A percentile compares a stretch with the other conserved stretches of the same genome.
Evolutionary conservation across 768 basidiomycete genomes (phyloP).

Genomic region (Lentinula guzmanii): DNA sequence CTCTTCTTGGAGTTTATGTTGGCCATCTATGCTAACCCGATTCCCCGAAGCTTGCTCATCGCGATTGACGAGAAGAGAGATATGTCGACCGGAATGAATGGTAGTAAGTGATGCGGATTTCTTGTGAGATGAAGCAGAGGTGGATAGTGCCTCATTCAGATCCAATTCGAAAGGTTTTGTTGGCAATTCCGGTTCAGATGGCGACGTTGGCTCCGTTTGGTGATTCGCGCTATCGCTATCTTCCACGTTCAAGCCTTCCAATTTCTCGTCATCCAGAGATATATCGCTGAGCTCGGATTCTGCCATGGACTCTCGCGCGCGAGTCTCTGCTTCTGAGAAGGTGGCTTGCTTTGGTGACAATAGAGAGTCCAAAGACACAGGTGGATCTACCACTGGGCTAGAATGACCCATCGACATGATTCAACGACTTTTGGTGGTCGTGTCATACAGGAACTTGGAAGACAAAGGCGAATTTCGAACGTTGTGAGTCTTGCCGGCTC

Average conservation of each 20-base stretch:
- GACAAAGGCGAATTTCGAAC: neutral
- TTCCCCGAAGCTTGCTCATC: conserved; percentile 33
- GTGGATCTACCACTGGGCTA: conserved; percentile 3
- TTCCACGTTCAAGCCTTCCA: neutral
- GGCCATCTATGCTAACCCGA: conserved; percentile 54
- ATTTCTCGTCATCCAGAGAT: conserved; percentile 42
- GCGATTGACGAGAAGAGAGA: conserved; percentile 50
- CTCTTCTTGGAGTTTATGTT: conserved; percentile 70
- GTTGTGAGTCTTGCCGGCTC: too few species aligned
- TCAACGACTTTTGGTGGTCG: neutral
- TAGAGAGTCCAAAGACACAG: conserved; percentile 36
- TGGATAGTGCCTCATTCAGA: neutral
- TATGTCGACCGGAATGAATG: conserved; percentile 43
- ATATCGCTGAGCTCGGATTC: conserved; percentile 65
- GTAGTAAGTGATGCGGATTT: conserved; percentile 60
- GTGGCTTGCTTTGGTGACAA: conserved; percentile 40
- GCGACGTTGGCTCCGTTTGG: neutral
- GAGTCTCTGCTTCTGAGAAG: conserved; percentile 17
- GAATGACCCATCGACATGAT: conserved; percentile 14
- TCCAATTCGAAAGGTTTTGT: neutral
- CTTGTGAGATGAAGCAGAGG: conserved; percentile 33
- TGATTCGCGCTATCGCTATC: neutral
- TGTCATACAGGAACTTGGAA: neutral
- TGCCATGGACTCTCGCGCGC: conserved; percentile 36
- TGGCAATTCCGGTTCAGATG: neutral